Evolutionary conservation across 1,284 basidiomycete genomes (phyloP).

Genomic region (Trichosporon coremiiforme): DNA sequence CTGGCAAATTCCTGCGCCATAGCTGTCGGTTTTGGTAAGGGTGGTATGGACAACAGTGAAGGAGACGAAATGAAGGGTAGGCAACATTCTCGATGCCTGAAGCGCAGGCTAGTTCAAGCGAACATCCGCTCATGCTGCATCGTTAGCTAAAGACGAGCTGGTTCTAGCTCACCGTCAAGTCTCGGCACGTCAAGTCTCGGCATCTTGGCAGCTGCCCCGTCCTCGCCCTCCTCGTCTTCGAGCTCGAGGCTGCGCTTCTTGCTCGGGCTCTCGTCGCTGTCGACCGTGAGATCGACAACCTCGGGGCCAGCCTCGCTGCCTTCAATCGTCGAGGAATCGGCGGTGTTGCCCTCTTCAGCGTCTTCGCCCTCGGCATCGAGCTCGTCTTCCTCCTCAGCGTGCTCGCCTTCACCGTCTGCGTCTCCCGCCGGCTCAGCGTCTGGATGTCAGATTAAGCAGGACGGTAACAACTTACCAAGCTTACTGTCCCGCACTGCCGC

Average conservation of each 20-base stretch:
- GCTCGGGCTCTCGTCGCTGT: slow-evolving; percentile 9
- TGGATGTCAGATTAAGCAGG: neutral
- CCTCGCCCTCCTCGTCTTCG: neutral
- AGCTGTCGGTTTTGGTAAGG: too few relatives aligned
- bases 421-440: neutral
- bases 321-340: neutral
- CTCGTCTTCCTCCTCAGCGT: neutral
- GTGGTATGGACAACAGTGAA: neutral
- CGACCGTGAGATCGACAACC: neutral
- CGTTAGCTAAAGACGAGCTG: neutral
- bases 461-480: neutral
- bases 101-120: neutral
- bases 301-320: slow-evolving; percentile 7
- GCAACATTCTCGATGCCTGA: neutral
- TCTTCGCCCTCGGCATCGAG: neutral
- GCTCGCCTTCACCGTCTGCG: neutral
- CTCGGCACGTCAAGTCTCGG: too few relatives aligned
- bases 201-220: slow-evolving; percentile 3
- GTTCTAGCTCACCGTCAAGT: neutral
- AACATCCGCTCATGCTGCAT: neutral
- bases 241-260: slow-evolving; percentile 11
- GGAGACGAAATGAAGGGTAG: neutral
- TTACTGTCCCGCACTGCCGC: neutral
- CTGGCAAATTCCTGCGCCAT: too few relatives aligned
- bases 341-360: neutral